Evolutionary conservation across 768 basidiomycete genomes (phyloP), one percentile per base, ranked within the genome.

Genomic region (Boletus rex-veris): DNA sequence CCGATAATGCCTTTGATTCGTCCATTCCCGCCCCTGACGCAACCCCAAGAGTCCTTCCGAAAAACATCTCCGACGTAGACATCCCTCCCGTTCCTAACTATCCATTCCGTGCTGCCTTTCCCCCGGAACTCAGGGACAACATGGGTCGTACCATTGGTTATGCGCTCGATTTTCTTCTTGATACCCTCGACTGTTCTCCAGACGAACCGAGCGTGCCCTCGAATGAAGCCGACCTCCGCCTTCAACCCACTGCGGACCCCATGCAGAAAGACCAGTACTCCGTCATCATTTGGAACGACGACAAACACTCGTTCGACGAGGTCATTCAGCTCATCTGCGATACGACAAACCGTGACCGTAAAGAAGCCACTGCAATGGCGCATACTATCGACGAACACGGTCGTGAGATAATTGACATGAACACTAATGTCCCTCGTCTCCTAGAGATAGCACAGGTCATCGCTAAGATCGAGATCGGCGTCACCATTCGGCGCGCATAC

Each of bases 271-370:
- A 92, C 59, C 80, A 85, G 50, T 92, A 85, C 61, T 86, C 88
- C 41, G 78, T 98, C 53, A 77, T 96, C 26, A 72, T 98, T 5
- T 98, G 94, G 94, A 94, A 95, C 73, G 95, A 97, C 70, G 97
- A 99, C 70, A 96, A 95, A 62, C 97, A 98, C 70, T 93, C 92
- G 0, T 89, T 87, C 62, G 85, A 88, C 47, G 93, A 98, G 64
- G 85, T 97, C 50, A 86, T 87, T 57, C 80, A 82, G 55, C 79
- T 92, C 39, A 72, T 91, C 7, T 76, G 78, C 53, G 88, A 88
- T 42, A 69, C 71, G 15, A 78, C 76, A 1, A 71, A 68, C 16
- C 77, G 80, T 19, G 71, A 82, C 9, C 70, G 73, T 19, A 82
- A 82, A 37, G 84, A 87, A 28, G 88, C 89, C 0, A 62, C 72